A percentile compares a stretch with the other conserved stretches of the same genome.
These are phyloP conservation scores for Drechslera avenae DNA, from an alignment of 2,329 filamentous ascomycete genomes.

Conservation along the genomic window DNA sequence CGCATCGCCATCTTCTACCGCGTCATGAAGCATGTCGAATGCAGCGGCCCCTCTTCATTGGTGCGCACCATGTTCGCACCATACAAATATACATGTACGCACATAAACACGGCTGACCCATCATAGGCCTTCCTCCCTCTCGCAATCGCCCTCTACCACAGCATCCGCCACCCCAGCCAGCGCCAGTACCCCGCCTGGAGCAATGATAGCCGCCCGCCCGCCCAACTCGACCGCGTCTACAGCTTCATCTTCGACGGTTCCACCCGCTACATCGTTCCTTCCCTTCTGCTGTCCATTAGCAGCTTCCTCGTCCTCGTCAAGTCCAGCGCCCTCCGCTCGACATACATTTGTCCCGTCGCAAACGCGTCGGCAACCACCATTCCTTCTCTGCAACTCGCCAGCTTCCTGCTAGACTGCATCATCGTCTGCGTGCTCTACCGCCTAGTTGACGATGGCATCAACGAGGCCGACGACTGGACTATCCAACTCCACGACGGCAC, in stretches of 20 bases:
- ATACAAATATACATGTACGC: too few species aligned
- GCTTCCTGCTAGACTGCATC: slow-evolving; percentile 37
- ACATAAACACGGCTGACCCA: slow-evolving; percentile 13
- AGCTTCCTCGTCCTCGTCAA: slow-evolving; percentile 38
- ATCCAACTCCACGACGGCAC: slow-evolving; percentile 36
- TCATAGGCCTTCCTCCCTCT: slow-evolving; percentile 39
- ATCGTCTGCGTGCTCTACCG: slow-evolving; percentile 32
- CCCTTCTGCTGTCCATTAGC: slow-evolving; percentile 37
- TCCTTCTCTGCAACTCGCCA: slow-evolving; percentile 38
- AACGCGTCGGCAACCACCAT: slow-evolving; percentile 32
- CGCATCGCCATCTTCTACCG: slow-evolving; percentile 41
- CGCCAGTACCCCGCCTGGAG: slow-evolving; percentile 39
- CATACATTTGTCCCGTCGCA: slow-evolving; percentile 40
- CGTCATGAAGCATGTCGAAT: slow-evolving; percentile 40
- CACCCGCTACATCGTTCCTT: slow-evolving; percentile 42
- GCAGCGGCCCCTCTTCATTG: slow-evolving; percentile 35
- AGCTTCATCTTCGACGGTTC: slow-evolving; percentile 35
- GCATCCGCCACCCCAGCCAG: slow-evolving; percentile 31
- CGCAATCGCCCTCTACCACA: slow-evolving; percentile 40
- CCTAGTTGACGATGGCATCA: slow-evolving; percentile 36
- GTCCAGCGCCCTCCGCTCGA: slow-evolving; percentile 37
- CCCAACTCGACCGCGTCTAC: slow-evolving; percentile 32
- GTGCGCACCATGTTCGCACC: slow-evolving; percentile 13
- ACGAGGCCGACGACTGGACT: slow-evolving; percentile 28
- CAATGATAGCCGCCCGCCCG: slow-evolving; percentile 27